Percentiles rank a stretch among this genome's conserved stretches.
Evolutionary conservation across 225 moss, liverwort and hornwort genomes (phyloP).

Genomic region (Marchantia polymorpha): DNA sequence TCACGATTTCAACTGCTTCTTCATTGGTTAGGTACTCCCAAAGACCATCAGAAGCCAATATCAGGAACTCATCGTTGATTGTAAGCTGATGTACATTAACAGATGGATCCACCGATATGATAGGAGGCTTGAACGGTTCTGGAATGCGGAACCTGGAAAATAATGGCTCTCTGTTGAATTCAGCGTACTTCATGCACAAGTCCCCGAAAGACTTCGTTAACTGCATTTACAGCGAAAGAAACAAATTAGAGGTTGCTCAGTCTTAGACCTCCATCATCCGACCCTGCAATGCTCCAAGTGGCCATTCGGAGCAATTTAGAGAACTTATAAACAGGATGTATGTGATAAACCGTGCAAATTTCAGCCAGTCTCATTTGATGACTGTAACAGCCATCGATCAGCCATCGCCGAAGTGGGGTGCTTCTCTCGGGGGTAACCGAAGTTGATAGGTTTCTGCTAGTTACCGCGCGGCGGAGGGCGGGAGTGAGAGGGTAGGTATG

Average conservation of each 20-base stretch:
- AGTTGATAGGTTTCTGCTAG: too few relatives aligned
- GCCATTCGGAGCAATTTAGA: too few relatives aligned
- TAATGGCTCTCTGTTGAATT: conserved; percentile 44
- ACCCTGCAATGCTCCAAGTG: too few relatives aligned
- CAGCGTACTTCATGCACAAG: conserved; percentile 46
- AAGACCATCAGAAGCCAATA: conserved; percentile 44
- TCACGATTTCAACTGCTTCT: conserved; percentile 42
- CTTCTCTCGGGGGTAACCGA: too few relatives aligned
- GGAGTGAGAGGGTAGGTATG: too few relatives aligned
- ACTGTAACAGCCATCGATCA: too few relatives aligned
- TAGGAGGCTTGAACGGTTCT: conserved; percentile 44
- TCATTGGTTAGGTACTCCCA: conserved; percentile 45
- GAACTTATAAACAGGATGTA: not conserved
- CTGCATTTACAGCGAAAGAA: conserved; percentile 15
- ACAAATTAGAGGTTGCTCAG: not conserved
- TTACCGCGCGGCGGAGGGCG: too few relatives aligned
- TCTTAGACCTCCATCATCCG: too few relatives aligned
- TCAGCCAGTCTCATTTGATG: not conserved
- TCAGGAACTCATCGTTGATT: conserved; percentile 43
- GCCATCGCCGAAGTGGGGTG: too few relatives aligned
- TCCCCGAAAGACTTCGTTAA: conserved; percentile 42
- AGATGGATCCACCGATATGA: conserved; percentile 44
- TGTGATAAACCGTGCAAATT: not conserved
- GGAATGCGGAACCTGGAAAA: conserved; percentile 47
- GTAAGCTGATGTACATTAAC: conserved; percentile 33